Base-by-base conservation (phyloP, 2,329 filamentous ascomycete species). In the Penicillium sp. region DNA sequence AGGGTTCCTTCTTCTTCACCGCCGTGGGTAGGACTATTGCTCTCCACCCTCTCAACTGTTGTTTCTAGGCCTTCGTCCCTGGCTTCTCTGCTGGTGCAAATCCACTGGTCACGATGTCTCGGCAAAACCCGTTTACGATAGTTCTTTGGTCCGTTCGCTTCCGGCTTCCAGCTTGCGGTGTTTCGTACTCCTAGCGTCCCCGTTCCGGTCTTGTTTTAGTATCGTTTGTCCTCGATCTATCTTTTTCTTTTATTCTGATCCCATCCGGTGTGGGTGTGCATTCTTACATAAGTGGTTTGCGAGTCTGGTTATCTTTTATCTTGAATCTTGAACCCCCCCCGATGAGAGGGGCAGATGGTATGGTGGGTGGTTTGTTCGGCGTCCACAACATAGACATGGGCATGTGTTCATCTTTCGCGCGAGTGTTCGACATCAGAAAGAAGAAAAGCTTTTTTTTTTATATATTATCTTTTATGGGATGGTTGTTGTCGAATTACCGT, bases 341-440 rank as follows among this genome's bases (percentile, higher is more conserved):
- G 64, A 67, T 67, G 67, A 68, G 65, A 68, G 67, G 53, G 68
- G 63, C 58, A 65, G 69, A 68, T 63, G 66, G 69, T 64, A 66
- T 68, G 66, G 69, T 62, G 63, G 66, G 65, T 68, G 67, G 69
- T 65, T 72, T 73, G 64, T 65, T 71, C 63, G 72, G 72, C 72
- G 72, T 74, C 72, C 70, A 72, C 66, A 67, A 64, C 60, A 74
- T 74, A 74, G 72, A 74, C 69, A 67, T 69, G 72, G 72, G 71
- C 70, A 73, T 74, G 67, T 66, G 66, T 64, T 64, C 48, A 55
- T 55, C 53, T 54, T 60, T 66, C 64, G 60, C 58, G 61, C 61
- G 58, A 64, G 52, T 53, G 52, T 58, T 62, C 58, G 58, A 61
- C 63, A 60, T 55, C 55, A 55, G 49, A 58, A 68, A 66, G 63